phyloP scores from a whole-genome alignment of 139 green algal genomes.

The Edaphochlamys debaryana region DNA sequence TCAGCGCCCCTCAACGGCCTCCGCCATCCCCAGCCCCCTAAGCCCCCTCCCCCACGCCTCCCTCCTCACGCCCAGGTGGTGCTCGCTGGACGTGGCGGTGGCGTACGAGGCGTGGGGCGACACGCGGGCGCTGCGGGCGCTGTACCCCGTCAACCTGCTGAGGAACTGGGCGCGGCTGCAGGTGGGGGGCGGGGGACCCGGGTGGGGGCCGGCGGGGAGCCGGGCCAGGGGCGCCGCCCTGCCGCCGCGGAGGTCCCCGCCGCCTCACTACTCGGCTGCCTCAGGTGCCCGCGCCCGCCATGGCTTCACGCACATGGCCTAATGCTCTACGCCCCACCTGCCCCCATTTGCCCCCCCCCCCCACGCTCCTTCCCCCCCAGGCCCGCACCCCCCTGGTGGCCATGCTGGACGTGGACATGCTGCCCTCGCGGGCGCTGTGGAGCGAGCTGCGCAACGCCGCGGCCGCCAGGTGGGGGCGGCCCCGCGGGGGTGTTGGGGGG shows the following conservation, averaged over 20 bases:
- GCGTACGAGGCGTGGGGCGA: slow-evolving; percentile 8
- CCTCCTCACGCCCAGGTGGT: slow-evolving; percentile 18
- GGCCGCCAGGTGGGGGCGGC: neutral
- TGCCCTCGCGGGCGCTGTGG: slow-evolving; percentile 13
- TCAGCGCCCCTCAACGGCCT: no score
- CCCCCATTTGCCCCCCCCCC: no score
- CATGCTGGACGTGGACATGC: slow-evolving; percentile 37
- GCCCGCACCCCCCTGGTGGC: slow-evolving; percentile 35
- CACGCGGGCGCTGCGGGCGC: neutral
- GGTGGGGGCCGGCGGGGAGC: no score
- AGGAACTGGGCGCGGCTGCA: slow-evolving; percentile 41
- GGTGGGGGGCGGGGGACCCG: neutral
- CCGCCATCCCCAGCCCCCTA: no score
- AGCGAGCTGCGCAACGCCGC: neutral
- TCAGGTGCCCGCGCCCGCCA: no score
- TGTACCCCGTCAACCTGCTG: slow-evolving; percentile 39
- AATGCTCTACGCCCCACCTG: no score
- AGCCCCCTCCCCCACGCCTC: no score
- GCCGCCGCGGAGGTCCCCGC: no score
- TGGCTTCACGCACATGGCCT: no score
- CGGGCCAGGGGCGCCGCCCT: no score
- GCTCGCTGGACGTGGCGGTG: slow-evolving; percentile 16
- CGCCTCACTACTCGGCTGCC: no score
- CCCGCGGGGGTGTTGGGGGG: no score
- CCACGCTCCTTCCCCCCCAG: neutral